phyloP scores from a whole-genome alignment of 768 basidiomycete species.

The Cystobasidium onofrii region DNA sequence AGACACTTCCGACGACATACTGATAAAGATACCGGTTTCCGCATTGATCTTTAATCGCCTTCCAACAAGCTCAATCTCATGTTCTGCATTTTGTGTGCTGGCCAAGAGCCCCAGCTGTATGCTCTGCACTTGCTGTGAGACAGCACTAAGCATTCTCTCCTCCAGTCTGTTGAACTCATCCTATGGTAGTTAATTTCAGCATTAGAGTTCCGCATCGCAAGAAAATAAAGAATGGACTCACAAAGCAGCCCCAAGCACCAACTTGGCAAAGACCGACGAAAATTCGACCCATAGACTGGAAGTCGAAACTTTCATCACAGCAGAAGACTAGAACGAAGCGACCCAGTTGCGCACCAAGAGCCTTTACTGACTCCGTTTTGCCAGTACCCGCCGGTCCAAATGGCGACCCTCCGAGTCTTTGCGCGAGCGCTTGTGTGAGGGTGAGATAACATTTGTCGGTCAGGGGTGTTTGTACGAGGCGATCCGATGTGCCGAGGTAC shows the following conservation, averaged over 20 bases:
- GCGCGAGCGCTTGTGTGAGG: slow-evolving; percentile 86
- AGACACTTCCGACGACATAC: slow-evolving; percentile 44
- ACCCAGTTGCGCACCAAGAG: slow-evolving; percentile 91
- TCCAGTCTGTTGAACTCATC: slow-evolving; percentile 98
- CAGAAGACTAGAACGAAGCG: slow-evolving; percentile 99
- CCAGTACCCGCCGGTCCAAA: slow-evolving; percentile 98
- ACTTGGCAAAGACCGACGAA: slow-evolving; percentile 98
- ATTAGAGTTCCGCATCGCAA: neutral
- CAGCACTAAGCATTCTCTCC: slow-evolving; percentile 92
- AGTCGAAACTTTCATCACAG: slow-evolving; percentile 98
- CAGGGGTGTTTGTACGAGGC: slow-evolving; percentile 92
- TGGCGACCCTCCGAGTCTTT: slow-evolving; percentile 89
- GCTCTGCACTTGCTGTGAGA: slow-evolving; percentile 96
- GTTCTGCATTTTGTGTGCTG: slow-evolving; percentile 70
- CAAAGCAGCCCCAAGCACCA: slow-evolving; percentile 80
- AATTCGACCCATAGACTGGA: slow-evolving; percentile 99
- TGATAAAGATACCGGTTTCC: slow-evolving; percentile 98
- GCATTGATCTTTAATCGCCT: slow-evolving; percentile 86
- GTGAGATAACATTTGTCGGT: slow-evolving; percentile 96
- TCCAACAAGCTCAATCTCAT: slow-evolving; percentile 90
- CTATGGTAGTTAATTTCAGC: slow-evolving; percentile 53
- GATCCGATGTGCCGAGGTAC: slow-evolving; percentile 91
- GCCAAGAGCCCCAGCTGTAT: slow-evolving; percentile 87
- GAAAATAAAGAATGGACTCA: slow-evolving; percentile 20
- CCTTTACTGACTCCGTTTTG: slow-evolving; percentile 99